Evolutionary conservation across 2,329 filamentous ascomycete genomes (phyloP).

Genomic region (Pestalotiopsis sp.): DNA sequence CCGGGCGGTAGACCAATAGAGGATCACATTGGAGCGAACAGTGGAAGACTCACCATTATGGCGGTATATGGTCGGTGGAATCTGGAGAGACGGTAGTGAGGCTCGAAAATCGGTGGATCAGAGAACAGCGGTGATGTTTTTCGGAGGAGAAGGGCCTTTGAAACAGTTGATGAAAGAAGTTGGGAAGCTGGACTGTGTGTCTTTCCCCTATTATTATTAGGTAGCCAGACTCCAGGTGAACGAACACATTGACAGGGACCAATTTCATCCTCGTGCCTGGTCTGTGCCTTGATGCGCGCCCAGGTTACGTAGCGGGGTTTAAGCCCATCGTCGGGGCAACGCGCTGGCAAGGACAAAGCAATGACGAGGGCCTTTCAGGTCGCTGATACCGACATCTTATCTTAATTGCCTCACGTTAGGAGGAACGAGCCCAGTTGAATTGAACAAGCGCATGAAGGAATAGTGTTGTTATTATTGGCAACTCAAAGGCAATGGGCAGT

Average conservation of each 20-base stretch:
- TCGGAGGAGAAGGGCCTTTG: conserved; percentile 25
- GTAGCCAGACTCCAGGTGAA: not conserved
- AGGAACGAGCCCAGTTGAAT: too few species aligned
- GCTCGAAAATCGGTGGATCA: conserved; percentile 14
- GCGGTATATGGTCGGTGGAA: conserved; percentile 1
- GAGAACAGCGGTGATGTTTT: conserved; percentile 29
- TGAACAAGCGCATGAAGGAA: too few species aligned
- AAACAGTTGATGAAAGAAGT: conserved; percentile 22
- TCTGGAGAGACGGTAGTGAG: not conserved
- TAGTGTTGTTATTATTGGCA: too few species aligned
- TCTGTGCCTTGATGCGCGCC: conserved; percentile 23
- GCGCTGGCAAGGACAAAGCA: not conserved
- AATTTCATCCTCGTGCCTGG: conserved; percentile 19
- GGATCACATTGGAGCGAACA: not conserved
- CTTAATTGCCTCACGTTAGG: too few species aligned
- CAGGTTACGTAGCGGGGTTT: conserved; percentile 1
- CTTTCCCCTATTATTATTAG: conserved; percentile 14
- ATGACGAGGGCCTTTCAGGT: not conserved
- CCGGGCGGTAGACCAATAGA: not conserved
- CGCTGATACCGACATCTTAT: not conserved
- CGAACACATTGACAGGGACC: not conserved
- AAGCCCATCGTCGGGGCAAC: conserved; percentile 33
- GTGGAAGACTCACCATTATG: conserved; percentile 30
- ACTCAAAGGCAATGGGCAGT: too few species aligned
- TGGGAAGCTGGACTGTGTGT: conserved; percentile 1